A percentile compares a stretch with the other conserved stretches of the same genome.
Conservation (phyloP, 75 land plant species). For the Pseudotsuga menziesii region DNA sequence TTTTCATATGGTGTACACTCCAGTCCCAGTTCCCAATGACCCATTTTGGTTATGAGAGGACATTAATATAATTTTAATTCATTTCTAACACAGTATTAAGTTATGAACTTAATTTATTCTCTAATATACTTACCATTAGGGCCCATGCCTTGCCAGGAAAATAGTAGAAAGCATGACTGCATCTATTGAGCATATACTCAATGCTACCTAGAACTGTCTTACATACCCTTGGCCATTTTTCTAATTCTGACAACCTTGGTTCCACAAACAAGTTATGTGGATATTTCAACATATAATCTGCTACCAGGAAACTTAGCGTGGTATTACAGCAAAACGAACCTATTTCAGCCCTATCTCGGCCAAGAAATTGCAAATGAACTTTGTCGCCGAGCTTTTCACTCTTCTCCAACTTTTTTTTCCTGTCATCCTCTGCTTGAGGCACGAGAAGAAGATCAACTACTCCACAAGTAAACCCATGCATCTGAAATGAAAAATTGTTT, state of each 20-base stretch:
- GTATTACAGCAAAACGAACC: conserved; percentile 12
- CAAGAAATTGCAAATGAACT: conserved; percentile 53
- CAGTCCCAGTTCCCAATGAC: too few species aligned
- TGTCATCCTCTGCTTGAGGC: conserved; percentile 40
- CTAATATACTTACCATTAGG: too few species aligned
- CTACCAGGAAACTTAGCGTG: neutral
- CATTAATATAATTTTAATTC: too few species aligned
- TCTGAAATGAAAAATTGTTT: conserved; percentile 31
- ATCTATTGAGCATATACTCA: too few species aligned
- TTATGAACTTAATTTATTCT: too few species aligned
- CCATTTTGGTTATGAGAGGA: too few species aligned
- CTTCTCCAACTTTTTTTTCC: conserved; percentile 38
- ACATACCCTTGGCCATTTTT: neutral
- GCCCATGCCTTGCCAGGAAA: too few species aligned
- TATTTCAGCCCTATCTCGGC: conserved; percentile 18
- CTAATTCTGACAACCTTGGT: neutral
- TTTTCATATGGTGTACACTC: too few species aligned
- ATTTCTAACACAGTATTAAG: too few species aligned
- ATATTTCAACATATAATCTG: neutral
- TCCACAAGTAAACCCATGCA: conserved; percentile 99
- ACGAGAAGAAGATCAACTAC: conserved; percentile 76
- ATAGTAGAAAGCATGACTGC: too few species aligned
- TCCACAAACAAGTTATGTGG: neutral
- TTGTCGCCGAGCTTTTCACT: conserved; percentile 53
- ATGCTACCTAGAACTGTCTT: too few species aligned